phyloP scores from a whole-genome alignment of 306 rosid species.

The Hippophae gyantsensis region DNA sequence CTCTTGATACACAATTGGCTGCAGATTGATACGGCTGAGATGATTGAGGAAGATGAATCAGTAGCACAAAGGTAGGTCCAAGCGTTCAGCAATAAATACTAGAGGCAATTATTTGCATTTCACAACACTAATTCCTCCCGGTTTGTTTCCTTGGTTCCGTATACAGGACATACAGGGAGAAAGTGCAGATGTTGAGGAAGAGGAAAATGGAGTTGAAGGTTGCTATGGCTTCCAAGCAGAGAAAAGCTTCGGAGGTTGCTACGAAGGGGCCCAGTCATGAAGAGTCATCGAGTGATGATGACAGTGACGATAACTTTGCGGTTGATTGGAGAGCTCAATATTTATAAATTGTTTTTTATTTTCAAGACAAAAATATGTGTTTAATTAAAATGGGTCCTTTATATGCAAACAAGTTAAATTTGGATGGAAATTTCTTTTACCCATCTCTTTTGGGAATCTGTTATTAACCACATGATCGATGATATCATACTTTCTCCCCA shows the following conservation, averaged over 20 bases:
- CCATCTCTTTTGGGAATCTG: too few relatives aligned
- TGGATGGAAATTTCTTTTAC: too few relatives aligned
- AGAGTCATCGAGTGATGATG: slow-evolving; percentile 66
- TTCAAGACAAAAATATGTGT: too few relatives aligned
- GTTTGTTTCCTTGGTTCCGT: slow-evolving; percentile 6
- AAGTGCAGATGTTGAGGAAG: slow-evolving; percentile 62
- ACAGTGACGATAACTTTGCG: slow-evolving; percentile 58
- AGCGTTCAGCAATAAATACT: not conserved
- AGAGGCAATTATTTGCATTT: not conserved
- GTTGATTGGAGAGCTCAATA: slow-evolving; percentile 98
- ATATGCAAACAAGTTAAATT: too few relatives aligned
- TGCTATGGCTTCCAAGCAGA: slow-evolving; percentile 39
- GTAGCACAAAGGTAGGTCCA: slow-evolving; percentile 62
- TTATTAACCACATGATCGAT: too few relatives aligned
- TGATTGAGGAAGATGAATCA: slow-evolving; percentile 80
- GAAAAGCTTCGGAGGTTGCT: slow-evolving; percentile 29
- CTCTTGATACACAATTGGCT: slow-evolving; percentile 16
- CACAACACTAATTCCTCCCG: not conserved
- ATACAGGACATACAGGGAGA: slow-evolving; percentile 51
- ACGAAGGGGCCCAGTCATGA: slow-evolving; percentile 32
- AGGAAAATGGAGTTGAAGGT: slow-evolving; percentile 59
- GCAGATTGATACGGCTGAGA: slow-evolving; percentile 88
- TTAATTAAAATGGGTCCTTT: too few relatives aligned
- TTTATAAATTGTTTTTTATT: slow-evolving; percentile 31
- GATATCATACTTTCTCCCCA: too few relatives aligned